A percentile compares a stretch with the other conserved stretches of the same genome.
phyloP scores from a whole-genome alignment of 139 green algal species.

The Auxenochlorella pyrenoidosa region DNA sequence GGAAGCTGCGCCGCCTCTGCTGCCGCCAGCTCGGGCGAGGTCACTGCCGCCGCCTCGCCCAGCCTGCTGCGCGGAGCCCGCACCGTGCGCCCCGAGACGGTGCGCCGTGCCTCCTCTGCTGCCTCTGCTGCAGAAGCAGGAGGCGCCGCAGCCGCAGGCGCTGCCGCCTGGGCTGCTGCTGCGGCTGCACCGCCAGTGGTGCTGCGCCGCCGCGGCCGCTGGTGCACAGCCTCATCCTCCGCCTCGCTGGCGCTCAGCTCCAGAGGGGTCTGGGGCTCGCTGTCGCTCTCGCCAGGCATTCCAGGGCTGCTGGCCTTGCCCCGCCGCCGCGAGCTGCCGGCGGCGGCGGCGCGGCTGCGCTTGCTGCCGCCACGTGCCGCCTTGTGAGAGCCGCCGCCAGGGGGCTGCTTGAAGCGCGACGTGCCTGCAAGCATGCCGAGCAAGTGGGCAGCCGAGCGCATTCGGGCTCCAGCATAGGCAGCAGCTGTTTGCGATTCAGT shows the following conservation, averaged over 20 bases:
- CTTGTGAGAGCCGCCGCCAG: not conserved
- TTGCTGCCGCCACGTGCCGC: not conserved
- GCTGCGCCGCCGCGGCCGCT: slow-evolving; percentile 11
- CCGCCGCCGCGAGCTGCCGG: not conserved
- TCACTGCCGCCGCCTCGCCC: slow-evolving; percentile 5
- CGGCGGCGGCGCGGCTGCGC: not conserved
- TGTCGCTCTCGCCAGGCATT: slow-evolving; percentile 6
- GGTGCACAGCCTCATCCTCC: not conserved
- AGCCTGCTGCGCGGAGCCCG: slow-evolving; percentile 7
- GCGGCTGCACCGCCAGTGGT: not conserved
- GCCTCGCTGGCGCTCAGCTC: slow-evolving; percentile 13
- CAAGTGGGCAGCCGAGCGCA: too few species aligned
- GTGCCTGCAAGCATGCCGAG: slow-evolving; percentile 7
- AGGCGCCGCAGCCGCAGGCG: not conserved
- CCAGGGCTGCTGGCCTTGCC: slow-evolving; percentile 13
- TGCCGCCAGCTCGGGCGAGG: slow-evolving; percentile 18
- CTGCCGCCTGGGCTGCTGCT: not conserved
- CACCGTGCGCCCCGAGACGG: slow-evolving; percentile 1
- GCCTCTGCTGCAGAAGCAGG: not conserved
- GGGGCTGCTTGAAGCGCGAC: slow-evolving; percentile 38
- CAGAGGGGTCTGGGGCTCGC: not conserved
- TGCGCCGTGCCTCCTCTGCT: slow-evolving; percentile 4
- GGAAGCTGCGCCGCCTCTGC: slow-evolving; percentile 11
- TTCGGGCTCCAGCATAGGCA: not conserved
- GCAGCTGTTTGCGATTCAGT: not conserved